phyloP scores from a whole-genome alignment of 164 flowering plant genomes.

The Buxus sempervirens region DNA sequence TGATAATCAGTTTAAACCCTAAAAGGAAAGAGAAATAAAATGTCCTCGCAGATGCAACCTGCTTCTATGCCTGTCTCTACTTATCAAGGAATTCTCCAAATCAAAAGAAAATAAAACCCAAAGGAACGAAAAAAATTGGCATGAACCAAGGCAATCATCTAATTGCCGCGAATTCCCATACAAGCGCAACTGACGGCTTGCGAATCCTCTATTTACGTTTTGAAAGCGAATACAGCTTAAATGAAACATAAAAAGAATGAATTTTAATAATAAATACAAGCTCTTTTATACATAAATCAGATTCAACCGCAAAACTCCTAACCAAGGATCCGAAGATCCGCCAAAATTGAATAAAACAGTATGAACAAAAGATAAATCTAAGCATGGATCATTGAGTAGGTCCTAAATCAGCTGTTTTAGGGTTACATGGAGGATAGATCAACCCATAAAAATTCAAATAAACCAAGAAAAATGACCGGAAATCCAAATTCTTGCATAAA shows the following conservation, averaged over 20 bases:
- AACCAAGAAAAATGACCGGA: not conserved
- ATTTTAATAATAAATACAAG: no score
- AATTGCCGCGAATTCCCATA: no score
- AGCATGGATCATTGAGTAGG: not conserved
- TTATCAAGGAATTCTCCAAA: not conserved
- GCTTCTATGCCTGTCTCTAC: not conserved
- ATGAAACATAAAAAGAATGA: no score
- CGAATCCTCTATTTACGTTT: no score
- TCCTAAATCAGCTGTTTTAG: not conserved
- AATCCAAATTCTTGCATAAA: not conserved
- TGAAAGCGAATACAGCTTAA: no score
- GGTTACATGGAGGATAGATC: conserved; percentile 6
- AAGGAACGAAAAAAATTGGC: no score
- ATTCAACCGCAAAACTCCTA: not conserved
- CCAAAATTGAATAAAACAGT: no score
- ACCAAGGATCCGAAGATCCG: not conserved
- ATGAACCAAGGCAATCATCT: no score
- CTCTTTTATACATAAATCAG: no score
- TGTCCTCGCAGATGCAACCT: not conserved
- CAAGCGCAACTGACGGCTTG: no score
- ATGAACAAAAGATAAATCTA: not conserved
- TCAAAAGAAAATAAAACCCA: not conserved
- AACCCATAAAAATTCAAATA: not conserved
- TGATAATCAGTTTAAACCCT: no score
- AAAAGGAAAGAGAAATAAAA: no score